phyloP scores from a whole-genome alignment of 192 early-diverging fungal genomes.

The Entomortierella chlamydospora region DNA sequence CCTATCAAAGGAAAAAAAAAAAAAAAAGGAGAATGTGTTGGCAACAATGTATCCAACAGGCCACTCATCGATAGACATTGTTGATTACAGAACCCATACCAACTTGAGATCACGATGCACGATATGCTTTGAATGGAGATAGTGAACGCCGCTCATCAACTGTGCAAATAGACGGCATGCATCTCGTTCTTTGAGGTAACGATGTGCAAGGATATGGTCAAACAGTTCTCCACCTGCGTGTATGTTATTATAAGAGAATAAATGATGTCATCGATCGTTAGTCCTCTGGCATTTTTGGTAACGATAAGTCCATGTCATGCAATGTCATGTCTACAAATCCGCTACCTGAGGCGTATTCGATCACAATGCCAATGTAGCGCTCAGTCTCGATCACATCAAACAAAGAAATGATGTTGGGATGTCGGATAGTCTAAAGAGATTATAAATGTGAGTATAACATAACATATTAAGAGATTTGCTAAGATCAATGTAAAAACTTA shows the following conservation, averaged over 20 bases:
- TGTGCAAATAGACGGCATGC: conserved; percentile 94
- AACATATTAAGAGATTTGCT: neutral
- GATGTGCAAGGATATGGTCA: conserved; percentile 96
- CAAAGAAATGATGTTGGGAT: conserved; percentile 92
- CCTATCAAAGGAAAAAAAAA: conserved; percentile 58
- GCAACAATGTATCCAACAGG: too few species aligned
- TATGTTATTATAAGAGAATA: neutral
- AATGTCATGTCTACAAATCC: neutral
- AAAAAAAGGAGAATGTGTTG: neutral
- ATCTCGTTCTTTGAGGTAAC: conserved; percentile 94
- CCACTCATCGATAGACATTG: neutral
- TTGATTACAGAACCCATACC: conserved; percentile 55
- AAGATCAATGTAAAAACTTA: conserved; percentile 49
- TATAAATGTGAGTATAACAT: conserved; percentile 4
- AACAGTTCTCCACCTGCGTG: conserved; percentile 91
- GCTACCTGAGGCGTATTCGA: conserved; percentile 93
- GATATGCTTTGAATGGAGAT: conserved; percentile 93
- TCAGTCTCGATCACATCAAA: conserved; percentile 97
- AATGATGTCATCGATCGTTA: neutral
- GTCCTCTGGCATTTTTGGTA: neutral
- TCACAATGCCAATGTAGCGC: conserved; percentile 95
- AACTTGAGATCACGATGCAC: conserved; percentile 98
- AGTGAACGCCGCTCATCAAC: conserved; percentile 90
- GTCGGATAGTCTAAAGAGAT: conserved; percentile 80
- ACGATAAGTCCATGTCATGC: neutral